Evolutionary conservation across 2,329 filamentous ascomycete species (phyloP).

Genomic region (Passalora sequoiae): DNA sequence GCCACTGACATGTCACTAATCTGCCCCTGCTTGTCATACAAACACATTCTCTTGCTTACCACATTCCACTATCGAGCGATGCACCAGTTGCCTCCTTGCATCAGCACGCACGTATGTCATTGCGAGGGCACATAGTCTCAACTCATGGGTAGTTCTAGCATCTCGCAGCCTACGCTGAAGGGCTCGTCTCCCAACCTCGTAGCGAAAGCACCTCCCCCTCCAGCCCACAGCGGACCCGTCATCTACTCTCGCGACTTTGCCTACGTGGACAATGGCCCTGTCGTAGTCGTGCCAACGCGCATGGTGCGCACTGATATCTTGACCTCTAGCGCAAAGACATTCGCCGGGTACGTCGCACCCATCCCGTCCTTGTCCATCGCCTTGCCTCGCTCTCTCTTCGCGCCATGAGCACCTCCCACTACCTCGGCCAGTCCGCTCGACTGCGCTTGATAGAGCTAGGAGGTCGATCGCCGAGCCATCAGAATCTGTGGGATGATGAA

Average conservation of each 20-base stretch:
- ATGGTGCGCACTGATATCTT: constrained; percentile 46
- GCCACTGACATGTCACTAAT: too few species aligned
- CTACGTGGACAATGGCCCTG: constrained; percentile 37
- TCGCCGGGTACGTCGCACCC: constrained; percentile 48
- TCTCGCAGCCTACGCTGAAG: constrained; percentile 3
- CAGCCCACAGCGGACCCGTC: constrained; percentile 14
- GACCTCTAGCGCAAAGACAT: constrained; percentile 44
- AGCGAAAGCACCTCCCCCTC: not conserved
- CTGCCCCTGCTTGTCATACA: too few species aligned
- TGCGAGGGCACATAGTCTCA: not conserved
- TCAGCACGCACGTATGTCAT: constrained; percentile 6
- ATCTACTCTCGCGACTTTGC: constrained; percentile 41
- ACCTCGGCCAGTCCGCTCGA: constrained; percentile 17
- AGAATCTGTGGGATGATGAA: constrained; percentile 18
- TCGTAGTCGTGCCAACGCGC: constrained; percentile 34
- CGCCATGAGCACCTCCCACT: constrained; percentile 17
- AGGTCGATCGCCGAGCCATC: constrained; percentile 14
- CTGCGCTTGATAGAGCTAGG: constrained; percentile 21
- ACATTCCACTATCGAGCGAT: constrained; percentile 5
- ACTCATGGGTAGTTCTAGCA: constrained; percentile 11
- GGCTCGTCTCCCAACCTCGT: not conserved
- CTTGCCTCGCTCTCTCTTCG: constrained; percentile 2
- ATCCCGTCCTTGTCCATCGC: not conserved
- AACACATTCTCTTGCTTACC: too few species aligned
- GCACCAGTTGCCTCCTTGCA: constrained; percentile 7